phyloP scores from a whole-genome alignment of 2,329 filamentous ascomycete species.

The Fusarium multiceps region DNA sequence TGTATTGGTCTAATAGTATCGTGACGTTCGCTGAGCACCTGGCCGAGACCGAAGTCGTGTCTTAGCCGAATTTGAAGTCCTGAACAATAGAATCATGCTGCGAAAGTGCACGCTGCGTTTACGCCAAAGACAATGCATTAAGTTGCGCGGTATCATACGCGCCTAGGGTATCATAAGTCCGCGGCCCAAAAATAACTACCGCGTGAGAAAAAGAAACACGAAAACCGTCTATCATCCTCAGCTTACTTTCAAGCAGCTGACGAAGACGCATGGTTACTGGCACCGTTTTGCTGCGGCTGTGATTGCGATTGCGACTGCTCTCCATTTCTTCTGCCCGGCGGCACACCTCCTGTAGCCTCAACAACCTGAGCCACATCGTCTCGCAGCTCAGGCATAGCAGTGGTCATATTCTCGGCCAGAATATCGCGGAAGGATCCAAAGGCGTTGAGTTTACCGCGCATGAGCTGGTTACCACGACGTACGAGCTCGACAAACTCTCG shows the following conservation, averaged over 20 bases:
- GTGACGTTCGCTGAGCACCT: background rate
- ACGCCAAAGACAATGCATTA: background rate
- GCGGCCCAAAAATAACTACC: background rate
- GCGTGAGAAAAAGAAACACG: background rate
- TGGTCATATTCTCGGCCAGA: conserved; percentile 67
- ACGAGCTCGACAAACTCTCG: conserved; percentile 78
- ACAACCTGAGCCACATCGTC: conserved; percentile 65
- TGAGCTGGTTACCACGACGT: conserved; percentile 72
- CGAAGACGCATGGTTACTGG: conserved; percentile 12
- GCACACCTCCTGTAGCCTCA: conserved; percentile 56
- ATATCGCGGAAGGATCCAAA: conserved; percentile 71
- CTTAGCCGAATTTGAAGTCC: background rate
- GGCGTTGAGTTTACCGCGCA: conserved; percentile 72
- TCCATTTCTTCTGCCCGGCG: conserved; percentile 22
- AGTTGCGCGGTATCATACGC: conserved; percentile 1
- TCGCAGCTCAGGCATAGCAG: conserved; percentile 68
- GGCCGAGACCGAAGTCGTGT: background rate
- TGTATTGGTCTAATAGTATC: background rate
- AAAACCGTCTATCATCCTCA: background rate
- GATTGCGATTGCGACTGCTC: conserved; percentile 3
- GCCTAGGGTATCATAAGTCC: conserved; percentile 15
- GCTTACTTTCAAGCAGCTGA: conserved; percentile 6
- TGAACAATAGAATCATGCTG: background rate
- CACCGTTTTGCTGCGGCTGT: conserved; percentile 29
- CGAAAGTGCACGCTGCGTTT: background rate